phyloP scores from a whole-genome alignment of 495 filamentous ascomycete species.

The Trichoderma parareesei region DNA sequence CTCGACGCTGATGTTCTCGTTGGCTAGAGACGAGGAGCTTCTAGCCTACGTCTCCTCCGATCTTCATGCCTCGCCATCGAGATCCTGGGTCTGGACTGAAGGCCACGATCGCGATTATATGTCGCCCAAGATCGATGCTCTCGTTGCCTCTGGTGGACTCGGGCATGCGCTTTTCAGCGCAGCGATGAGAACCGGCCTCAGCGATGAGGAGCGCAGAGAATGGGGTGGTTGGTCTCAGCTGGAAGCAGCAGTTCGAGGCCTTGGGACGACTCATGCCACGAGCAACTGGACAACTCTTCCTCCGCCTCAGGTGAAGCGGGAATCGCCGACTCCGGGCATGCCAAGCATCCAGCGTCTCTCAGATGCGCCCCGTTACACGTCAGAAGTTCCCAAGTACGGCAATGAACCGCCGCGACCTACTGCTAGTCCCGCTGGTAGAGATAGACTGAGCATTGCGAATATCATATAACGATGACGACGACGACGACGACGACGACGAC shows the following conservation, averaged over 20 bases:
- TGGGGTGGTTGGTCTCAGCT: conserved; percentile 50
- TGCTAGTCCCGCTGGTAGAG: conserved; percentile 26
- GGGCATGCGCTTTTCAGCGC: conserved; percentile 18
- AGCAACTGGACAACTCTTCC: conserved; percentile 9
- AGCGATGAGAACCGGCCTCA: conserved; percentile 28
- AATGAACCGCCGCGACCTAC: neutral
- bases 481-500: neutral
- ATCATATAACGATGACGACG: conserved; percentile 47
- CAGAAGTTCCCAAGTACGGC: conserved; percentile 11
- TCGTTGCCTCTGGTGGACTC: conserved; percentile 15
- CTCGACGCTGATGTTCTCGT: conserved; percentile 27
- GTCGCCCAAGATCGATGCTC: conserved; percentile 7
- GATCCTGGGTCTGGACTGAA: conserved; percentile 65
- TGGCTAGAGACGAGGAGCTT: conserved; percentile 84
- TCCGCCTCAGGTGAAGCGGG: conserved; percentile 4
- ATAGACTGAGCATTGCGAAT: conserved; percentile 69
- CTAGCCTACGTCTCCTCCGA: conserved; percentile 83
- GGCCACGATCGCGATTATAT: neutral
- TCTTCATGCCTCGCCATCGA: conserved; percentile 73
- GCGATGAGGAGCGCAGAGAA: conserved; percentile 41
- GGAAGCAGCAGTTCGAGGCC: conserved; percentile 27
- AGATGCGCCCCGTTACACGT: neutral
- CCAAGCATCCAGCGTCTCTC: conserved; percentile 5
- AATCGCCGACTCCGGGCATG: neutral
- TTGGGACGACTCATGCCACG: conserved; percentile 16